Conservation (phyloP, 2,329 filamentous ascomycete species). For the Helotiales sp. region DNA sequence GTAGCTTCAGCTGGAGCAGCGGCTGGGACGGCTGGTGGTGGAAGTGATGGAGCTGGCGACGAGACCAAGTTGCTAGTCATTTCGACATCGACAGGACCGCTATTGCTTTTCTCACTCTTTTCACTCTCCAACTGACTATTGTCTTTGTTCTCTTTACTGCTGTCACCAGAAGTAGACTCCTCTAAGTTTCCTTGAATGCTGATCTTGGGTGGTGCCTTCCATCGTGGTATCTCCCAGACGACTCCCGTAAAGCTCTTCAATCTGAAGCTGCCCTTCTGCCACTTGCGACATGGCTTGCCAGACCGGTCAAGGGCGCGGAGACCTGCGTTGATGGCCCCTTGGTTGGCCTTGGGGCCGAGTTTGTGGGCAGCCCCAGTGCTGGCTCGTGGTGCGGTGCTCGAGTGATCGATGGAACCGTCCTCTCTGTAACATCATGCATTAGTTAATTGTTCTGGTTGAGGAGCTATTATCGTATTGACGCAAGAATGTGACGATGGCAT, state of each 20-base stretch:
- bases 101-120: conserved; percentile 59
- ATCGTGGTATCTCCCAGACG: conserved; percentile 77
- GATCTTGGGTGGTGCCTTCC: conserved; percentile 70
- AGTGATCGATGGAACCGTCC: conserved; percentile 62
- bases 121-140: conserved; percentile 56
- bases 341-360: conserved; percentile 93
- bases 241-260: conserved; percentile 93
- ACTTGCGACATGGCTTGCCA: conserved; percentile 88
- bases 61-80: conserved; percentile 53
- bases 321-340: conserved; percentile 95
- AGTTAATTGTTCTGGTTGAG: conserved; percentile 2
- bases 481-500: not conserved
- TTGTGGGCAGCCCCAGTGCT: conserved; percentile 60
- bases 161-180: conserved; percentile 47
- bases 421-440: conserved; percentile 45
- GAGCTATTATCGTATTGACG: not conserved
- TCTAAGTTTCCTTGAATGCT: conserved; percentile 46
- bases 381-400: conserved; percentile 43
- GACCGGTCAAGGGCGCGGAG: conserved; percentile 91
- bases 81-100: conserved; percentile 58
- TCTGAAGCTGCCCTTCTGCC: conserved; percentile 78
- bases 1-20: conserved; percentile 33
- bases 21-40: conserved; percentile 28
- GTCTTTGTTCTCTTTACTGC: conserved; percentile 65
- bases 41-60: conserved; percentile 45